Percentiles rank a stretch among this genome's conserved stretches.
Evolutionary conservation across 140 eudicot species (phyloP).

Genomic region (Stevia rebaudiana): DNA sequence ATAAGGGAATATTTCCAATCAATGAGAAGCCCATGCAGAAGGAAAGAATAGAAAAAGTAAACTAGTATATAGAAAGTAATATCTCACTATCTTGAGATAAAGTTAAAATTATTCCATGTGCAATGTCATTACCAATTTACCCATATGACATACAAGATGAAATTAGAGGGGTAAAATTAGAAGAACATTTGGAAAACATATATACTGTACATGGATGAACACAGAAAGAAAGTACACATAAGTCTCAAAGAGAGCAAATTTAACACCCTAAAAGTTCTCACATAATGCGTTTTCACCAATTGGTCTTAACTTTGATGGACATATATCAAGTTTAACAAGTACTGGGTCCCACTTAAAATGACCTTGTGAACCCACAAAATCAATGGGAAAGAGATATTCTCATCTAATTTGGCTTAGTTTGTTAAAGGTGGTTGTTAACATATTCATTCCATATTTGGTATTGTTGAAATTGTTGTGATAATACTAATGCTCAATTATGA

Average conservation of each 20-base stretch:
- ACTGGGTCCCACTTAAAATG: constrained; percentile 40
- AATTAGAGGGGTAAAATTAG: constrained; percentile 28
- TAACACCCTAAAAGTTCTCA: constrained; percentile 38
- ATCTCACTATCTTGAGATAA: constrained; percentile 41
- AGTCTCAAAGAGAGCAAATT: constrained; percentile 35
- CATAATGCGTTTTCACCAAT: constrained; percentile 26
- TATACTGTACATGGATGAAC: constrained; percentile 2
- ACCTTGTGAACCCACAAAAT: constrained; percentile 57
- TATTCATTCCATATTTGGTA: constrained; percentile 13
- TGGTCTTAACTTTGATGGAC: constrained; percentile 46
- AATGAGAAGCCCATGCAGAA: constrained; percentile 50
- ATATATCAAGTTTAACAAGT: constrained; percentile 32
- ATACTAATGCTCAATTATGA: neutral
- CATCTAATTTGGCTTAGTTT: constrained; percentile 27
- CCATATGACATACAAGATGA: constrained; percentile 25
- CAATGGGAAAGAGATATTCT: constrained; percentile 44
- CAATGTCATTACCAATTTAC: constrained; percentile 28
- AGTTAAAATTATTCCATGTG: constrained; percentile 74
- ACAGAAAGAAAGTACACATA: constrained; percentile 26
- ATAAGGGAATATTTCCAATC: constrained; percentile 46
- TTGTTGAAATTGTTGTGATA: constrained; percentile 13
- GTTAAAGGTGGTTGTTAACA: neutral
- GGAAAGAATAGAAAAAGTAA: constrained; percentile 41
- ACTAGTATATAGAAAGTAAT: constrained; percentile 39
- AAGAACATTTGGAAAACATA: neutral